These are phyloP conservation scores for Waitea zeae DNA, from an alignment of 1,284 basidiomycete genomes.

Conservation along the genomic window DNA sequence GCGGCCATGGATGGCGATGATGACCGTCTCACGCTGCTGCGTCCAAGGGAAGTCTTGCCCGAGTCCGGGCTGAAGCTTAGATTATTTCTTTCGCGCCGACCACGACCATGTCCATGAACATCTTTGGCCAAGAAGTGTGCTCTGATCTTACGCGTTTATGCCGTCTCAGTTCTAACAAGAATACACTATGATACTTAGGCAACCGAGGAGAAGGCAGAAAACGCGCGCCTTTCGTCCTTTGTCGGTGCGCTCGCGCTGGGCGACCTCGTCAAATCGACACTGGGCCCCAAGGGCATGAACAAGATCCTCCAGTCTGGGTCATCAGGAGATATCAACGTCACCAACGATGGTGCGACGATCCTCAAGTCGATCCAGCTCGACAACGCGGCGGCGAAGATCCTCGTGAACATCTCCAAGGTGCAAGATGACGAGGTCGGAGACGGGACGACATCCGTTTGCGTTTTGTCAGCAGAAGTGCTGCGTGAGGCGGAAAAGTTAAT, in stretches of 20 bases:
- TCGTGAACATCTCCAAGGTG: slow-evolving; percentile 99
- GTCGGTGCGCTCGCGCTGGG: slow-evolving; percentile 94
- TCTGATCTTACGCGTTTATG: neutral
- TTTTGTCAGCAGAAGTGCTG: slow-evolving; percentile 83
- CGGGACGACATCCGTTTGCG: slow-evolving; percentile 91
- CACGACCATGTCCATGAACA: slow-evolving; percentile 15
- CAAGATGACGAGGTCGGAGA: slow-evolving; percentile 99
- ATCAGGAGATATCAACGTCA: slow-evolving; percentile 88
- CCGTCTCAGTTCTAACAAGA: neutral
- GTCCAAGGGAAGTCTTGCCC: too few species aligned
- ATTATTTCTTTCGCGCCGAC: too few species aligned
- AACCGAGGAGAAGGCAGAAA: slow-evolving; percentile 96
- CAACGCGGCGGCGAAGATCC: slow-evolving; percentile 97
- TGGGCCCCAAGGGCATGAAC: slow-evolving; percentile 97
- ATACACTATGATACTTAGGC: too few species aligned
- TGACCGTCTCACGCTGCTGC: too few species aligned
- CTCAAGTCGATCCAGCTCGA: slow-evolving; percentile 95
- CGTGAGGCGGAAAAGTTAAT: slow-evolving; percentile 95
- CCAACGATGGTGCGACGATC: slow-evolving; percentile 98
- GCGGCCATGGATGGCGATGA: too few species aligned
- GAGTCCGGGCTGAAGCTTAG: too few species aligned
- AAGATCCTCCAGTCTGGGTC: slow-evolving; percentile 89
- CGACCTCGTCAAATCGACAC: slow-evolving; percentile 95
- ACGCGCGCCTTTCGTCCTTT: slow-evolving; percentile 95
- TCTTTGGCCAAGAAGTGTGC: slow-evolving; percentile 26